Evolutionary conservation across 345 rosid genomes (phyloP), one percentile per base, ranked within the genome.

Genomic region (Bruguiera gymnorhiza): DNA sequence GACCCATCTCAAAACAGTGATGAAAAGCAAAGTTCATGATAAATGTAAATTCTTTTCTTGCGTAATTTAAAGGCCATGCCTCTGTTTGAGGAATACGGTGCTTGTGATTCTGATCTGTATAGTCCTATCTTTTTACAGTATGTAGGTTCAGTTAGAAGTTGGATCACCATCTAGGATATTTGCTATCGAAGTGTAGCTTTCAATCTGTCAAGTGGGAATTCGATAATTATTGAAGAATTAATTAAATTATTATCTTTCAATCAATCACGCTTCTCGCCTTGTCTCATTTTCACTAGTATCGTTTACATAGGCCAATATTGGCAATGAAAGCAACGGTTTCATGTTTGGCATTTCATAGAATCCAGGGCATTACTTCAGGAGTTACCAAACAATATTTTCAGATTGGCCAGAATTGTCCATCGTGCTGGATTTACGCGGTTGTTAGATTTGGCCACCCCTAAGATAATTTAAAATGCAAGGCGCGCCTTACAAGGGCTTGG

Each of bases 1-100:
- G 96, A 95, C 18, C 5, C 71, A 15, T 31, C 78, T 2, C 79
- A 75, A n/a, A 83, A 79, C 21, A 61, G 58, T 57, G 83, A 79
- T 39, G 87, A 85, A 77, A 79, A 83, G 59, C 72, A 71, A 82
- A 62, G 65, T 56, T 61, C 27, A 60, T 56, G n/a, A 24, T 65
- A 26, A 54, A 52, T 79, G 86, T 82, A 84, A 81, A 84, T 81
- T 83, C 82, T 71, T 72, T 34, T 37, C n/a, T 53, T 46, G 16
- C 54, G 39, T 29, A 61, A 2, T 59, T 68, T 36, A 32, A 48
- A 68, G 71, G 68, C 43, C 18, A 21, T 61, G 51, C 37, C 59
- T 55, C 26, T 51, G n/a, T 66, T 16, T 51, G 8, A 37, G 56
- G 76, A 78, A 65, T 39, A 50, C 59, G 62, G 56, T 39, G 57